Percentiles rank a stretch among this genome's conserved stretches.
These are phyloP conservation scores for Trametes pubescens DNA, from an alignment of 1,284 basidiomycete species.

Conservation along the genomic window DNA sequence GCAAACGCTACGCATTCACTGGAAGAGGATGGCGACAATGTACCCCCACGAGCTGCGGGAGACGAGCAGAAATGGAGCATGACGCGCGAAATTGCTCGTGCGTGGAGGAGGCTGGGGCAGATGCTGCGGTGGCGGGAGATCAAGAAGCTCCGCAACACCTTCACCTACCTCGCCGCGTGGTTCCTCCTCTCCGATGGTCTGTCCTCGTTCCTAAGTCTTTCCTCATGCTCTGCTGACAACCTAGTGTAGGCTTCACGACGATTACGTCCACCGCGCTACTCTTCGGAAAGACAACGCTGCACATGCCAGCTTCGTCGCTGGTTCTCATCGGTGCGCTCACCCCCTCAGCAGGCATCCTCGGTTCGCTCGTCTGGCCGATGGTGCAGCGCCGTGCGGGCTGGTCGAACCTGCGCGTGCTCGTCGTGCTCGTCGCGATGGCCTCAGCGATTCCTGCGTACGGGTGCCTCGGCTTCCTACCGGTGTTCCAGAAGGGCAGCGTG, in stretches of 20 bases:
- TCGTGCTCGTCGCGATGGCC: slow-evolving; percentile 72
- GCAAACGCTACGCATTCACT: slow-evolving; percentile 27
- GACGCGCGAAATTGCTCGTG: slow-evolving; percentile 59
- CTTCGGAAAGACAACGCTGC: slow-evolving; percentile 82
- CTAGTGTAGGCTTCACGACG: slow-evolving; percentile 73
- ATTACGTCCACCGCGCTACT: slow-evolving; percentile 86
- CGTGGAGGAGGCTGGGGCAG: slow-evolving; percentile 71
- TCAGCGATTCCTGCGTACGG: slow-evolving; percentile 83
- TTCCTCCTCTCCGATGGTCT: slow-evolving; percentile 89
- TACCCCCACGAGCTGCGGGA: slow-evolving; percentile 21
- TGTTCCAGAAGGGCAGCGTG: slow-evolving; percentile 51
- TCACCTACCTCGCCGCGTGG: slow-evolving; percentile 89
- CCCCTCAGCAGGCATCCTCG: slow-evolving; percentile 74
- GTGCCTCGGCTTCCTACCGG: slow-evolving; percentile 77
- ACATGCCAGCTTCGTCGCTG: slow-evolving; percentile 76
- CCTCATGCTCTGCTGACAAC: background rate
- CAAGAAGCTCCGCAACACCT: slow-evolving; percentile 80
- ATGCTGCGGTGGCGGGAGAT: slow-evolving; percentile 80
- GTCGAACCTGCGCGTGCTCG: slow-evolving; percentile 74
- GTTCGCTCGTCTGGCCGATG: slow-evolving; percentile 75
- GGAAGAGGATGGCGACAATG: slow-evolving; percentile 20
- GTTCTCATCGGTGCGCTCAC: slow-evolving; percentile 77
- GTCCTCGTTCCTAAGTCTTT: slow-evolving; percentile 31
- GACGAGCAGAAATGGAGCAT: slow-evolving; percentile 52
- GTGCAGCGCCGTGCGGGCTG: slow-evolving; percentile 68